Conservation (phyloP, 495 filamentous ascomycete species). For the Lineolata rhizophorae region DNA sequence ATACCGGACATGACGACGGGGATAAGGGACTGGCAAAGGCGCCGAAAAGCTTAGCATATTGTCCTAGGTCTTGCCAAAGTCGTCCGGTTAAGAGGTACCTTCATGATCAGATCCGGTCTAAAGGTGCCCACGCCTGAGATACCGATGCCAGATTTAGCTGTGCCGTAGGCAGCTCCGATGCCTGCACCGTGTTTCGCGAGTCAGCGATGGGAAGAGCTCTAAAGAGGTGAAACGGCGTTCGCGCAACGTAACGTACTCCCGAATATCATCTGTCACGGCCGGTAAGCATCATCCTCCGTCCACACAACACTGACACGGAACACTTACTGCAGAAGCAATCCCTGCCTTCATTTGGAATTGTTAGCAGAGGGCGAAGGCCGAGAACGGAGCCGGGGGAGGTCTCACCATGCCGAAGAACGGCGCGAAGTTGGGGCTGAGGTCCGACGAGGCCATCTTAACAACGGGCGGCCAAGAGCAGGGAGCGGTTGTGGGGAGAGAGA, state of each 20-base stretch:
- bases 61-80: too few relatives aligned
- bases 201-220: too few relatives aligned
- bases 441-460: constrained; percentile 39
- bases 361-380: constrained; percentile 1
- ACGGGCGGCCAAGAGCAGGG: constrained; percentile 10
- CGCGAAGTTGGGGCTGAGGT: constrained; percentile 69
- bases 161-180: constrained; percentile 88
- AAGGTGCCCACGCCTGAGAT: constrained; percentile 89
- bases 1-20: constrained; percentile 99
- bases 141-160: constrained; percentile 89
- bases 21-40: constrained; percentile 46
- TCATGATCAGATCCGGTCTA: constrained; percentile 93
- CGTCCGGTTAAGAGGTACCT: too few relatives aligned
- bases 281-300: neutral
- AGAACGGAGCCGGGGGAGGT: constrained; percentile 1
- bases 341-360: constrained; percentile 34
- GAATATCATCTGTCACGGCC: constrained; percentile 44
- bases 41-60: too few relatives aligned
- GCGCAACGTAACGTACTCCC: constrained; percentile 47
- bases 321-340: constrained; percentile 79
- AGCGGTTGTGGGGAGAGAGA: neutral
- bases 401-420: constrained; percentile 96
- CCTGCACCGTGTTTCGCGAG: constrained; percentile 24
- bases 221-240: constrained; percentile 1
- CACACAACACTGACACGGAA: neutral